Evolutionary conservation across 1,139 yeast genomes (phyloP).

Genomic region (Yamadazyma triangularis): DNA sequence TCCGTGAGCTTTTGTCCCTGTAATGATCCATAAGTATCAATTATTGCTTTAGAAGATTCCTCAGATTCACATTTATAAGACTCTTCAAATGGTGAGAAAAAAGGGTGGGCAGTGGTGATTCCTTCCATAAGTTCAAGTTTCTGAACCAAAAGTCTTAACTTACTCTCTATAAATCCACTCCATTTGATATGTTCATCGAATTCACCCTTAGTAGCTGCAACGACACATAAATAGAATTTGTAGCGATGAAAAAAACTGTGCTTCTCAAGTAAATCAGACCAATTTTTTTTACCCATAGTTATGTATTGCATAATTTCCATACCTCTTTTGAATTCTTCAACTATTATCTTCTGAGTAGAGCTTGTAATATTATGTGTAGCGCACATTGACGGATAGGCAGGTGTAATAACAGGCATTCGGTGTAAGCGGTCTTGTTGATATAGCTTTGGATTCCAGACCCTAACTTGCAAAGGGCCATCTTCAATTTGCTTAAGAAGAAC

Average conservation of each 20-base stretch:
- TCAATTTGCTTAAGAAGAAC: slow-evolving; percentile 88
- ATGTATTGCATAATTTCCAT: slow-evolving; percentile 68
- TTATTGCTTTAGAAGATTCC: slow-evolving; percentile 14
- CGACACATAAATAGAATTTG: slow-evolving; percentile 79
- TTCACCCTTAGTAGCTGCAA: slow-evolving; percentile 68
- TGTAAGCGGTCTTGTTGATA: slow-evolving; percentile 87
- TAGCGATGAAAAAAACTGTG: slow-evolving; percentile 80
- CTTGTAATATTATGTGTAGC: slow-evolving; percentile 93
- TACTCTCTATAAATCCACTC: slow-evolving; percentile 92
- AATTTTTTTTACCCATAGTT: slow-evolving; percentile 53
- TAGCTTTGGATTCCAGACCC: slow-evolving; percentile 94
- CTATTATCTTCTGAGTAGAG: slow-evolving; percentile 78
- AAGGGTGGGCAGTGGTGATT: slow-evolving; percentile 84
- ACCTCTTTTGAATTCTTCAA: slow-evolving; percentile 75
- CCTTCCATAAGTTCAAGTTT: slow-evolving; percentile 77
- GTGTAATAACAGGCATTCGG: slow-evolving; percentile 98
- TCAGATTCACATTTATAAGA: neutral
- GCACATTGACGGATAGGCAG: slow-evolving; percentile 99
- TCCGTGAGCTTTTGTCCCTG: slow-evolving; percentile 30
- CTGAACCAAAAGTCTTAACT: slow-evolving; percentile 71
- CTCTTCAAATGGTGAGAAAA: neutral
- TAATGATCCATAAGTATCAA: slow-evolving; percentile 48
- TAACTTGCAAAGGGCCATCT: slow-evolving; percentile 93
- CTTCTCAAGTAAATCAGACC: slow-evolving; percentile 73
- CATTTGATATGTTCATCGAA: slow-evolving; percentile 74